Evolutionary conservation across 768 basidiomycete genomes (phyloP).

Genomic region (Trametes cinnabarina): DNA sequence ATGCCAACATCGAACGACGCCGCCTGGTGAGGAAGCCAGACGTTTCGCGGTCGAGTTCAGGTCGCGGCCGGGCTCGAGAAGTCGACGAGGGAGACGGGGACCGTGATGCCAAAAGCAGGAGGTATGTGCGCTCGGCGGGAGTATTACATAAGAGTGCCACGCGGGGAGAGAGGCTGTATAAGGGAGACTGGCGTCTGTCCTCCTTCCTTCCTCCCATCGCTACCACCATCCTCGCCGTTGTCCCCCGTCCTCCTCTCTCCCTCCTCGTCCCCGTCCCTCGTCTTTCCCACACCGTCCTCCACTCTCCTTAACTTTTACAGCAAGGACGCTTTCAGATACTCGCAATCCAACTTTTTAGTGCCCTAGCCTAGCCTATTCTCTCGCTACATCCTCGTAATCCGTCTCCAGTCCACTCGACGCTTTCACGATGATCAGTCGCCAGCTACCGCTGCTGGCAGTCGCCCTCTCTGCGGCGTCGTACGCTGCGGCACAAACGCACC

Average conservation of each 20-base stretch:
- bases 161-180: slow-evolving; percentile 6
- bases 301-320: slow-evolving; percentile 20
- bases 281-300: slow-evolving; percentile 15
- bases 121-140: not conserved
- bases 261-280: not conserved
- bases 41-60: slow-evolving; percentile 12
- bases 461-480: slow-evolving; percentile 39
- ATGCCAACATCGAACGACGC: slow-evolving; percentile 1
- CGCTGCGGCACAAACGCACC: slow-evolving; percentile 18
- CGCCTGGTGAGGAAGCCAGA: not conserved
- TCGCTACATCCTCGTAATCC: slow-evolving; percentile 8
- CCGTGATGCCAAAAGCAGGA: not conserved
- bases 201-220: not conserved
- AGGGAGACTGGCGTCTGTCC: slow-evolving; percentile 10
- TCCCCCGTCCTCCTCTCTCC: not conserved
- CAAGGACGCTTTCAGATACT: slow-evolving; percentile 1
- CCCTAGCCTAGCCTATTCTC: not conserved
- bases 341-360: not conserved
- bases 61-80: slow-evolving; percentile 16
- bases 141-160: slow-evolving; percentile 11
- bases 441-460: slow-evolving; percentile 42
- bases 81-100: not conserved
- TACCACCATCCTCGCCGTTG: too few species aligned
- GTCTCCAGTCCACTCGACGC: slow-evolving; percentile 1
- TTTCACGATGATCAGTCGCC: slow-evolving; percentile 17